A percentile compares a stretch with the other conserved stretches of the same genome.
phyloP scores from a whole-genome alignment of 2,329 filamentous ascomycete genomes.

The Chalaropsis thielavioides region DNA sequence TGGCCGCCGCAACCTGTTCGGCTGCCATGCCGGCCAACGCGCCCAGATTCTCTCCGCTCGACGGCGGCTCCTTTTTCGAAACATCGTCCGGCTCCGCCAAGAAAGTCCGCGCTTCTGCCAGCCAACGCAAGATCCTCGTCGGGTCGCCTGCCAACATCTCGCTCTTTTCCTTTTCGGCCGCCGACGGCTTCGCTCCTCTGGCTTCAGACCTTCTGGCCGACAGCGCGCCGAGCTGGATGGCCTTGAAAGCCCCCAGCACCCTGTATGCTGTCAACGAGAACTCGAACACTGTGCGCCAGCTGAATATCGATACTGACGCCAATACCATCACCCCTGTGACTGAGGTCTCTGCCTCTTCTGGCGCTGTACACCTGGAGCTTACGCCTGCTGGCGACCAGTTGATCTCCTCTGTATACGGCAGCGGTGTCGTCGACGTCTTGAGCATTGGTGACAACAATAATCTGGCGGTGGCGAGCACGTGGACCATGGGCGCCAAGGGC shows the following conservation, averaged over 20 bases:
- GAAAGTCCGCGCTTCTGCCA: background rate
- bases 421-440: slow-evolving; percentile 23
- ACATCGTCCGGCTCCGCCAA: background rate
- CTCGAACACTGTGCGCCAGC: slow-evolving; percentile 27
- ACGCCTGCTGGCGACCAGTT: slow-evolving; percentile 4
- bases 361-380: slow-evolving; percentile 24
- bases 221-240: slow-evolving; percentile 33
- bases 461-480: slow-evolving; percentile 5
- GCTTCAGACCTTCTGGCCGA: slow-evolving; percentile 24
- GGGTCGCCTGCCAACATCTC: slow-evolving; percentile 29
- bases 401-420: slow-evolving; percentile 15
- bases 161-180: slow-evolving; percentile 26
- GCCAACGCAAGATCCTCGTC: slow-evolving; percentile 27
- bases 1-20: background rate
- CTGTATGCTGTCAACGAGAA: slow-evolving; percentile 38
- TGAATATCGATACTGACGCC: slow-evolving; percentile 26
- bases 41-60: background rate
- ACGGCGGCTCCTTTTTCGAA: slow-evolving; percentile 5
- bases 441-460: slow-evolving; percentile 24
- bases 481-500: slow-evolving; percentile 24
- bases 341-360: slow-evolving; percentile 24
- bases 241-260: slow-evolving; percentile 27
- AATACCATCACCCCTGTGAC: slow-evolving; percentile 25
- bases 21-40: background rate
- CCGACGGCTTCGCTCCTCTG: slow-evolving; percentile 27